These are phyloP conservation scores for Blastobotrys capitulatus DNA, from an alignment of 1,139 yeast species.

Conservation along the genomic window DNA sequence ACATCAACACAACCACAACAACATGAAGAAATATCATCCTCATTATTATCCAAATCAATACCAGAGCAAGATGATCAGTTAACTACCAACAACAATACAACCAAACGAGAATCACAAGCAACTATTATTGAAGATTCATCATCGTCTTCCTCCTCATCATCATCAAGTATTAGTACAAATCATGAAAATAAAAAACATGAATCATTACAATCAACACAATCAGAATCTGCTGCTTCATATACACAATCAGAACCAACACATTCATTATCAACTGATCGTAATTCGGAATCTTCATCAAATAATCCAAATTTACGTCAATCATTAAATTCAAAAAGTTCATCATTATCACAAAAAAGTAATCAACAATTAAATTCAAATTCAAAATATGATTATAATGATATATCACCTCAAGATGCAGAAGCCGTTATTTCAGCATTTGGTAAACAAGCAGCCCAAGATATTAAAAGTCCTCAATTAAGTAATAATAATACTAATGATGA, in stretches of 20 bases:
- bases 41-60: background rate
- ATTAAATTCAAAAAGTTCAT: background rate
- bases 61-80: background rate
- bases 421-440: conserved; percentile 10
- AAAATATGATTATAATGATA: background rate
- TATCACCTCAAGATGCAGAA: background rate
- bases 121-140: conserved; percentile 9
- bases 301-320: background rate
- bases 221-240: background rate
- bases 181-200: background rate
- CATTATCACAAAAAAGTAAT: background rate
- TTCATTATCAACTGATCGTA: background rate
- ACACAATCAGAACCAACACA: background rate
- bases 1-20: too few relatives aligned
- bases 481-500: too few relatives aligned
- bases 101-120: conserved; percentile 6
- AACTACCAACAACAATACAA: background rate
- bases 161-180: background rate
- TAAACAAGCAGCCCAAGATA: background rate
- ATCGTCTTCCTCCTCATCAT: background rate
- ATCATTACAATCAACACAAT: background rate
- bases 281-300: background rate
- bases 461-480: conserved; percentile 9
- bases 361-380: background rate
- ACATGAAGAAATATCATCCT: background rate